Conservation (phyloP, 2,329 filamentous ascomycete genomes). For the Incumbomyces delicatus region DNA sequence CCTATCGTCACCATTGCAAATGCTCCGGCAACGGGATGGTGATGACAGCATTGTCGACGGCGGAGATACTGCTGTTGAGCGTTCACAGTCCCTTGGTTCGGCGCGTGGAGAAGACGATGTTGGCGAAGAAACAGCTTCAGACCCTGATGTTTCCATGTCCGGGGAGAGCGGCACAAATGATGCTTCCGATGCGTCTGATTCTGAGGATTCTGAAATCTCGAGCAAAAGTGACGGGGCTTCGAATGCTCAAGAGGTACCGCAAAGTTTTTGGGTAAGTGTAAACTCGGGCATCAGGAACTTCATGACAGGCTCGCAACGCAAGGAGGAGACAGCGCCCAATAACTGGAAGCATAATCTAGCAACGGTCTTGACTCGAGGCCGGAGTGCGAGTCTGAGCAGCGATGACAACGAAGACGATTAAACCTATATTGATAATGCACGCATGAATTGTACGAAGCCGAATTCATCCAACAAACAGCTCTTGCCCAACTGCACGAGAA, state of each 20-base stretch:
- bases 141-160: neutral
- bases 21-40: neutral
- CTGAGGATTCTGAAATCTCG: neutral
- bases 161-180: neutral
- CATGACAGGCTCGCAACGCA: neutral
- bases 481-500: too few species aligned
- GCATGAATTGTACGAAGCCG: too few species aligned
- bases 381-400: too few species aligned
- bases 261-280: slow-evolving; percentile 1
- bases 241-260: neutral
- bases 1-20: neutral
- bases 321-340: neutral
- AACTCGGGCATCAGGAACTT: neutral
- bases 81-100: neutral
- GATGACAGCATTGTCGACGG: neutral
- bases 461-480: too few species aligned
- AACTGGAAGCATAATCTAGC: too few species aligned
- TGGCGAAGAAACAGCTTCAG: neutral
- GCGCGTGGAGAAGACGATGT: neutral
- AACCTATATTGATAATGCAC: too few species aligned
- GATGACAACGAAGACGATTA: too few species aligned
- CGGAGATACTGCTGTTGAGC: neutral
- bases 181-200: neutral
- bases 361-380: too few species aligned
- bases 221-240: neutral